Evolutionary conservation across 148 eudicot genomes (phyloP).

Genomic region (Fagopyrum tataricum): DNA sequence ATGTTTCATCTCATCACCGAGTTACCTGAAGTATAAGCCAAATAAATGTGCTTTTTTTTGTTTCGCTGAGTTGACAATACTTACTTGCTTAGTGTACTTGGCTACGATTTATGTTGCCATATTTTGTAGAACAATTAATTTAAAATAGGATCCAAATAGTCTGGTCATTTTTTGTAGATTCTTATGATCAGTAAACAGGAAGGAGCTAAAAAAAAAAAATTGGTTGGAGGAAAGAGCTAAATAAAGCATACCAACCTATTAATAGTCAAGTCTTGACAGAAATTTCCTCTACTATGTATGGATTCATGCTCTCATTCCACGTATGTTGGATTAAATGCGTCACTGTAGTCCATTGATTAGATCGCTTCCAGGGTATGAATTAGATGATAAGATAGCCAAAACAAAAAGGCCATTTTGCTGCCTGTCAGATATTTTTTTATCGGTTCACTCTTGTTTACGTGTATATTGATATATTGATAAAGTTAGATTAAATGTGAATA

Average conservation of each 20-base stretch:
- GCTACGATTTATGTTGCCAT: not conserved
- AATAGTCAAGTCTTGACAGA: no score
- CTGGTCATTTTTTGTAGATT: not conserved
- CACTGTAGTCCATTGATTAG: not conserved
- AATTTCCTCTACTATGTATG: not conserved
- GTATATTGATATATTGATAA: not conserved
- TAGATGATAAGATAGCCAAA: no score
- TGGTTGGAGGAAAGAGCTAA: no score
- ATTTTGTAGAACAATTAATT: not conserved
- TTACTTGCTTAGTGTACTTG: not conserved
- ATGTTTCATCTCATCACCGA: slow-evolving; percentile 17
- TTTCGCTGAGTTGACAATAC: not conserved
- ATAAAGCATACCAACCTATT: no score
- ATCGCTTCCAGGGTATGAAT: no score
- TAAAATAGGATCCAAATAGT: not conserved
- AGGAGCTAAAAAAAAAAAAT: no score
- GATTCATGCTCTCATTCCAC: slow-evolving; percentile 1
- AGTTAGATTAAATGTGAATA: not conserved
- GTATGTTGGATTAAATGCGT: not conserved
- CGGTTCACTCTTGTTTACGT: no score
- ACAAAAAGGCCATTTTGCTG: no score
- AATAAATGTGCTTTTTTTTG: not conserved
- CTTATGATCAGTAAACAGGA: not conserved
- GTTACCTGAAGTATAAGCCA: not conserved
- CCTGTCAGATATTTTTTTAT: no score